Conservation (phyloP, 2,329 filamentous ascomycete species). For the Emmonsiellopsis sp. region DNA sequence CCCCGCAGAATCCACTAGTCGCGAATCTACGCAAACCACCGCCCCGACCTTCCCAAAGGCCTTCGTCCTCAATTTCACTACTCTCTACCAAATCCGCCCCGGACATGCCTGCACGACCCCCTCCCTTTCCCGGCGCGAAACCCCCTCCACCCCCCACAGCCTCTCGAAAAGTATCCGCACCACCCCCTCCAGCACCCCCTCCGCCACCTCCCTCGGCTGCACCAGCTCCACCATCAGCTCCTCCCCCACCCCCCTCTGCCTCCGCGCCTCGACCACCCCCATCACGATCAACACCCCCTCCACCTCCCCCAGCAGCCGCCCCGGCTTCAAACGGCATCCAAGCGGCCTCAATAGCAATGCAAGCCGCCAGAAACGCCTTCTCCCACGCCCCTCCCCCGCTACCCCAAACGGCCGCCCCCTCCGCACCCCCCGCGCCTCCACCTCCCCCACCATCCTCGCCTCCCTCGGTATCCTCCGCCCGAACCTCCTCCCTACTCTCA, state of each 20-base stretch:
- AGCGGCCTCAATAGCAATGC: slow-evolving; percentile 45
- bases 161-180: slow-evolving; percentile 49
- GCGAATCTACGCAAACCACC: slow-evolving; percentile 53
- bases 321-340: slow-evolving; percentile 30
- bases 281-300: slow-evolving; percentile 19
- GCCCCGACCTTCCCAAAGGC: slow-evolving; percentile 43
- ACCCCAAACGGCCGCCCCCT: slow-evolving; percentile 31
- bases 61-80: slow-evolving; percentile 52
- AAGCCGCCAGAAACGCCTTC: slow-evolving; percentile 52
- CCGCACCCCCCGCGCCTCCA: slow-evolving; percentile 36
- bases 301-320: slow-evolving; percentile 23
- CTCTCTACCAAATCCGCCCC: slow-evolving; percentile 43
- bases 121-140: slow-evolving; percentile 48
- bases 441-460: slow-evolving; percentile 28
- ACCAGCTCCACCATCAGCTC: slow-evolving; percentile 34
- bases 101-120: slow-evolving; percentile 52
- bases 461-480: slow-evolving; percentile 25
- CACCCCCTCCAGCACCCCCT: slow-evolving; percentile 37
- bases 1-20: slow-evolving; percentile 44
- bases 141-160: slow-evolving; percentile 47
- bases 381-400: slow-evolving; percentile 31
- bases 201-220: slow-evolving; percentile 35
- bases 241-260: slow-evolving; percentile 30
- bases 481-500: slow-evolving; percentile 40
- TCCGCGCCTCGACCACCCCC: slow-evolving; percentile 35